phyloP scores from a whole-genome alignment of 805 yeast genomes.

The Isabelozyma pseudorhagii region DNA sequence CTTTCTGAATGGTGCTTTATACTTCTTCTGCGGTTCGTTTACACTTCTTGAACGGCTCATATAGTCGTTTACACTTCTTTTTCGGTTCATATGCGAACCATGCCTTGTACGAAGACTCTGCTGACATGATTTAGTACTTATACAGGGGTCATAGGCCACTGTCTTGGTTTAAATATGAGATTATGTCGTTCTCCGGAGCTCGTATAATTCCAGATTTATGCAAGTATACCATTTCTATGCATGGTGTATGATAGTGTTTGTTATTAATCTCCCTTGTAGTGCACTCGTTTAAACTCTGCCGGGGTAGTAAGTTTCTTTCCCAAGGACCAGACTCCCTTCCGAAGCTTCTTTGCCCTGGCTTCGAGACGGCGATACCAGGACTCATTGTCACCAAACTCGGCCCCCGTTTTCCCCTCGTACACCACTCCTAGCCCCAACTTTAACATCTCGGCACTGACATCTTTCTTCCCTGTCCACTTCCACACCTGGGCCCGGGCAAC shows the following conservation, averaged over 20 bases:
- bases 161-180: too few relatives aligned
- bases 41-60: too few relatives aligned
- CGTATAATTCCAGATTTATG: too few relatives aligned
- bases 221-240: too few relatives aligned
- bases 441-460: slow-evolving; percentile 86
- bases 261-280: slow-evolving; percentile 13
- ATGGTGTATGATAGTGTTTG: not conserved
- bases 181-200: too few relatives aligned
- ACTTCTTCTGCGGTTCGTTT: too few relatives aligned
- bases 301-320: slow-evolving; percentile 60
- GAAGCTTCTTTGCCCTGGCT: slow-evolving; percentile 49
- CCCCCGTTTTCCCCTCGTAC: slow-evolving; percentile 77
- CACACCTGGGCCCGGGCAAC: slow-evolving; percentile 75
- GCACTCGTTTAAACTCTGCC: slow-evolving; percentile 64
- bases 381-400: slow-evolving; percentile 84
- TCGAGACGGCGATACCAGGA: slow-evolving; percentile 58
- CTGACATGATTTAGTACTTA: too few relatives aligned
- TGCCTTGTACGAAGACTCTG: too few relatives aligned
- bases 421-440: slow-evolving; percentile 80
- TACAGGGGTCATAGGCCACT: too few relatives aligned
- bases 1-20: too few relatives aligned
- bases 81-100: too few relatives aligned
- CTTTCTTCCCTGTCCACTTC: slow-evolving; percentile 58
- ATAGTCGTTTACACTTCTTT: too few relatives aligned
- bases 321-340: slow-evolving; percentile 69